These are phyloP conservation scores for Sarocladium kiliense DNA, from an alignment of 2,329 filamentous ascomycete genomes.

Conservation along the genomic window DNA sequence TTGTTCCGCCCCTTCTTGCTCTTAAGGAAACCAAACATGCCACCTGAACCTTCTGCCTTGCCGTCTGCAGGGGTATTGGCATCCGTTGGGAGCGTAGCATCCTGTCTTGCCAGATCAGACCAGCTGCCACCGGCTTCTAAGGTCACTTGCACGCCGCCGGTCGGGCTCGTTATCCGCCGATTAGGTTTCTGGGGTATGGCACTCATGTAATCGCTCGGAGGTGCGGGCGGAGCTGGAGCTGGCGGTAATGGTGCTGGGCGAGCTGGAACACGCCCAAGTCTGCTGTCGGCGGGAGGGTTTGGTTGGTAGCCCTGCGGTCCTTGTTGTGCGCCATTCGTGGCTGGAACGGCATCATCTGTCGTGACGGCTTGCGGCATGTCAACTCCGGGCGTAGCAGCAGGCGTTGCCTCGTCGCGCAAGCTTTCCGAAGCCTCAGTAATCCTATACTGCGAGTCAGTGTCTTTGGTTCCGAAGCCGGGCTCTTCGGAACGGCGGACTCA, in stretches of 20 bases:
- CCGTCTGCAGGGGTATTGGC: conserved; percentile 47
- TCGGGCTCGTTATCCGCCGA: conserved; percentile 68
- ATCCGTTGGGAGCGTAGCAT: conserved; percentile 66
- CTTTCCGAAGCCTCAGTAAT: conserved; percentile 27
- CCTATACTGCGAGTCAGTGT: conserved; percentile 18
- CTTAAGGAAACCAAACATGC: conserved; percentile 85
- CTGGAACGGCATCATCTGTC: conserved; percentile 42
- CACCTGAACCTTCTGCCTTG: conserved; percentile 57
- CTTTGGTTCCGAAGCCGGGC: too few relatives aligned
- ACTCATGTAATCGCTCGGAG: conserved; percentile 39
- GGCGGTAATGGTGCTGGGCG: conserved; percentile 1
- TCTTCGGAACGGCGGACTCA: too few relatives aligned
- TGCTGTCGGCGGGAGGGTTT: conserved; percentile 12
- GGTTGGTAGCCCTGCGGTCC: neutral
- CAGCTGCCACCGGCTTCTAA: conserved; percentile 85
- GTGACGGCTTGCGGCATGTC: conserved; percentile 41
- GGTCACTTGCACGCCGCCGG: conserved; percentile 85
- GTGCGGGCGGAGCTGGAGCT: conserved; percentile 18
- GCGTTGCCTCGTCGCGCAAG: conserved; percentile 12
- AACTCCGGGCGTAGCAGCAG: conserved; percentile 10
- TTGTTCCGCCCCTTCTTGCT: conserved; percentile 85
- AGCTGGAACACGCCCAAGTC: conserved; percentile 1
- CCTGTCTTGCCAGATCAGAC: conserved; percentile 84
- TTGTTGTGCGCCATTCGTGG: conserved; percentile 11
- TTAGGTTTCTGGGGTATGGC: conserved; percentile 49